Evolutionary conservation across 2,329 filamentous ascomycete genomes (phyloP).

Genomic region (Epicoccum nigrum): DNA sequence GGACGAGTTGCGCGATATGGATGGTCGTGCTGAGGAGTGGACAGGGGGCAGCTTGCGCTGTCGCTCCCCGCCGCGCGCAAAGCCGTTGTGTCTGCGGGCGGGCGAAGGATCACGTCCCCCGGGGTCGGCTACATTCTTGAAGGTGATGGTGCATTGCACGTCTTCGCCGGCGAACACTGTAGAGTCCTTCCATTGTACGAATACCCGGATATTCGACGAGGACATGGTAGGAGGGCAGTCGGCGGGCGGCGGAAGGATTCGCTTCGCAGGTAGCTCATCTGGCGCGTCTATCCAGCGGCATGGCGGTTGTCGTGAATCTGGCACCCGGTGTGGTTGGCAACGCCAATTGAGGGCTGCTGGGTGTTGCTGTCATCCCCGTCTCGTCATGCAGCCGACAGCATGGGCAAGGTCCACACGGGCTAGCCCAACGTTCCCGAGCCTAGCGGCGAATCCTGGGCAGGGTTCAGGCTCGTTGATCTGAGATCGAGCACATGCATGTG

Average conservation of each 20-base stretch:
- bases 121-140: slow-evolving; percentile 79
- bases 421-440: slow-evolving; percentile 3
- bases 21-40: slow-evolving; percentile 44
- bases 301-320: slow-evolving; percentile 28
- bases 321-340: slow-evolving; percentile 6
- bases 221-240: slow-evolving; percentile 43
- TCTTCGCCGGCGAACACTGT: slow-evolving; percentile 97
- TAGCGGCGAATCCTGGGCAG: slow-evolving; percentile 7
- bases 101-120: slow-evolving; percentile 41
- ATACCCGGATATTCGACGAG: slow-evolving; percentile 81
- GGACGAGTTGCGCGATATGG: slow-evolving; percentile 46
- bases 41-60: slow-evolving; percentile 48
- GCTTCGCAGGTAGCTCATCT: slow-evolving; percentile 40
- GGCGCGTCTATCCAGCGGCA: slow-evolving; percentile 34
- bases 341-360: slow-evolving; percentile 11
- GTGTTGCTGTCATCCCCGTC: slow-evolving; percentile 10
- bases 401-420: slow-evolving; percentile 16
- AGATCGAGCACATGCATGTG: too few species aligned
- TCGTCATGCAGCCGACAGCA: slow-evolving; percentile 17
- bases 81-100: slow-evolving; percentile 45
- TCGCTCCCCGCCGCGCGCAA: slow-evolving; percentile 42
- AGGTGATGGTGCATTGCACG: slow-evolving; percentile 93
- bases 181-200: slow-evolving; percentile 91
- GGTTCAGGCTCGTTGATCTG: slow-evolving; percentile 12
- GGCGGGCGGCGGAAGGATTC: slow-evolving; percentile 29